Percentiles rank a stretch among this genome's conserved stretches.
Evolutionary conservation across 2,329 filamentous ascomycete species (phyloP).

Genomic region (Alternaria angustiovoidea): DNA sequence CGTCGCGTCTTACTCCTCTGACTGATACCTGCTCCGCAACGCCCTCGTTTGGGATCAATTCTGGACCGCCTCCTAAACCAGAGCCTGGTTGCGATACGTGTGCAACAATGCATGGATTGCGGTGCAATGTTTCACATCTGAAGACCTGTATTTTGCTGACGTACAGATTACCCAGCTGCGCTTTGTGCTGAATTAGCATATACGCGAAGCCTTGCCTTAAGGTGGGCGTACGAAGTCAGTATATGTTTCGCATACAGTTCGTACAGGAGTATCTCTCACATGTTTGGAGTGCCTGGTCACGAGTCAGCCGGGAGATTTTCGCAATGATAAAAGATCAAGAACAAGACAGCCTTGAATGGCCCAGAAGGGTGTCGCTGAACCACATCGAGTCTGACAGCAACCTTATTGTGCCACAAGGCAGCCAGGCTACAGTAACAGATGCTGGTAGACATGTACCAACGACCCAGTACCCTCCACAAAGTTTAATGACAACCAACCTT

Average conservation of each 20-base stretch:
- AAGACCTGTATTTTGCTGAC: constrained; percentile 30
- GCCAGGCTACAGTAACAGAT: too few relatives aligned
- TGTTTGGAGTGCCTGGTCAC: constrained; percentile 24
- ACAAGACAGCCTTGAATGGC: neutral
- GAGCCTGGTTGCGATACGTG: constrained; percentile 17
- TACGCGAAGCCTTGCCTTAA: constrained; percentile 24
- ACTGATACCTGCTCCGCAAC: too few relatives aligned
- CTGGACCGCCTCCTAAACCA: too few relatives aligned
- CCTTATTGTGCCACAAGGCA: neutral
- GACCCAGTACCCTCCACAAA: too few relatives aligned
- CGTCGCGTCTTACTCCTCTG: too few relatives aligned
- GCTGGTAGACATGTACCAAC: too few relatives aligned
- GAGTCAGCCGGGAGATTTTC: neutral
- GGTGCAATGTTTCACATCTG: constrained; percentile 10
- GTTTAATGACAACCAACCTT: too few relatives aligned
- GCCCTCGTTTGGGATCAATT: too few relatives aligned
- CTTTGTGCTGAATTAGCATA: constrained; percentile 31
- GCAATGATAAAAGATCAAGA: neutral
- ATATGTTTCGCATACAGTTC: too few relatives aligned
- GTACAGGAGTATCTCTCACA: neutral
- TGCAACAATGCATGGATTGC: constrained; percentile 24
- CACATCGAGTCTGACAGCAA: neutral
- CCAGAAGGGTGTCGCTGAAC: neutral
- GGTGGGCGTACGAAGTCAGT: too few relatives aligned
- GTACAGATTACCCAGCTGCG: constrained; percentile 25